Conservation (phyloP, 2,329 filamentous ascomycete species). For the Claviceps spartinae region DNA sequence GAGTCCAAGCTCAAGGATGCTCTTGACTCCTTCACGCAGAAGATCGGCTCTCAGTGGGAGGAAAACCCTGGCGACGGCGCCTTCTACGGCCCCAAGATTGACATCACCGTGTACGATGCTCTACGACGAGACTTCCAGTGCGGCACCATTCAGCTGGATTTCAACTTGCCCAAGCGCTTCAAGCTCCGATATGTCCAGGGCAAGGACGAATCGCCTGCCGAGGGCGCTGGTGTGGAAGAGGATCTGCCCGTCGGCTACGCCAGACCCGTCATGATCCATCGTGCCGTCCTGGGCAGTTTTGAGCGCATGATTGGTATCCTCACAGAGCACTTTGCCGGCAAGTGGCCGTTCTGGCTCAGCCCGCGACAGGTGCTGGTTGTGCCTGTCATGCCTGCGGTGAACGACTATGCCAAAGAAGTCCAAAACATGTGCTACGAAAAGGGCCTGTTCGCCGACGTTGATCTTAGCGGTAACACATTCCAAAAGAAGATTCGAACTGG, state of each 20-base stretch:
- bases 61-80: conserved; percentile 91
- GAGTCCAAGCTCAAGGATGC: conserved; percentile 70
- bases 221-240: conserved; percentile 29
- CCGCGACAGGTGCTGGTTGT: conserved; percentile 57
- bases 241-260: conserved; percentile 55
- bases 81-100: conserved; percentile 98
- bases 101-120: conserved; percentile 86
- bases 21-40: conserved; percentile 58
- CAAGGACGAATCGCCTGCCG: conserved; percentile 28
- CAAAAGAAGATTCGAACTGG: conserved; percentile 81
- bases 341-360: conserved; percentile 82
- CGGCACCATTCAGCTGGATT: conserved; percentile 87
- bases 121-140: conserved; percentile 50
- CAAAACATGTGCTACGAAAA: conserved; percentile 53
- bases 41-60: conserved; percentile 59
- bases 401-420: conserved; percentile 65
- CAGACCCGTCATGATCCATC: conserved; percentile 76
- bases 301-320: conserved; percentile 58
- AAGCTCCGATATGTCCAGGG: conserved; percentile 37
- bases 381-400: conserved; percentile 61
- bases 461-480: conserved; percentile 57
- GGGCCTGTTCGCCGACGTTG: conserved; percentile 52
- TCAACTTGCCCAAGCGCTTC: conserved; percentile 48
- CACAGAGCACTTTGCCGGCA: conserved; percentile 72
- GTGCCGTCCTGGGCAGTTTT: conserved; percentile 63